Evolutionary conservation across 768 basidiomycete species (phyloP).

Genomic region (Galerina sulciceps): DNA sequence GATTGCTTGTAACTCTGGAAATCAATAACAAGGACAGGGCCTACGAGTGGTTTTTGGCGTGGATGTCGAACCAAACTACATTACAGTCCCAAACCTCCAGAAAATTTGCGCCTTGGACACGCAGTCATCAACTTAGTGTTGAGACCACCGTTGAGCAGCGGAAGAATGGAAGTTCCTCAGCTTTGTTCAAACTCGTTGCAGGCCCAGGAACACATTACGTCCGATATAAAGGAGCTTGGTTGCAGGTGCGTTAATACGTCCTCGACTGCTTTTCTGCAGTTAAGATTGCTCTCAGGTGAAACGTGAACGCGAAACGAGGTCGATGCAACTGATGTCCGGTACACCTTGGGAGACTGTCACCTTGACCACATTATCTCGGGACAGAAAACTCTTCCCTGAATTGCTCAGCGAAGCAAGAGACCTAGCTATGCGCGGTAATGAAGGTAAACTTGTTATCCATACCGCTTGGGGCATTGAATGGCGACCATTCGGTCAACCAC

Average conservation of each 20-base stretch:
- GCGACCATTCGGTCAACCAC: constrained; percentile 92
- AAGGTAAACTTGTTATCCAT: constrained; percentile 94
- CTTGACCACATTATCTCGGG: constrained; percentile 88
- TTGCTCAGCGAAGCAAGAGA: constrained; percentile 90
- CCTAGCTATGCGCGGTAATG: constrained; percentile 81
- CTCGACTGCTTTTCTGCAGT: not conserved
- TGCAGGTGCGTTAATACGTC: constrained; percentile 65
- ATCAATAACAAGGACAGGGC: constrained; percentile 94
- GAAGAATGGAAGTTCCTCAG: constrained; percentile 90
- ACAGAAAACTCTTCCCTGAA: constrained; percentile 77
- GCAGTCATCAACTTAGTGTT: constrained; percentile 92
- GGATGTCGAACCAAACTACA: constrained; percentile 82
- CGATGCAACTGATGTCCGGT: constrained; percentile 90
- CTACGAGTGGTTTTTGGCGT: constrained; percentile 96
- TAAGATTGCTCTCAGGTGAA: constrained; percentile 65
- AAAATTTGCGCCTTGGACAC: constrained; percentile 52
- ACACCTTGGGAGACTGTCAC: constrained; percentile 98
- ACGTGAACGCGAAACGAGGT: constrained; percentile 91
- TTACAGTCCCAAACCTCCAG: constrained; percentile 19
- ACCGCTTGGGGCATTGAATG: constrained; percentile 98
- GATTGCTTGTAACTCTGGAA: constrained; percentile 93
- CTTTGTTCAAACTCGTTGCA: constrained; percentile 91
- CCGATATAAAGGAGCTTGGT: constrained; percentile 90
- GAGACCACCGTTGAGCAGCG: constrained; percentile 90
- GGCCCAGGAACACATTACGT: constrained; percentile 96